Conservation (phyloP, 257 asterid genomes). For the Solanum rostratum region DNA sequence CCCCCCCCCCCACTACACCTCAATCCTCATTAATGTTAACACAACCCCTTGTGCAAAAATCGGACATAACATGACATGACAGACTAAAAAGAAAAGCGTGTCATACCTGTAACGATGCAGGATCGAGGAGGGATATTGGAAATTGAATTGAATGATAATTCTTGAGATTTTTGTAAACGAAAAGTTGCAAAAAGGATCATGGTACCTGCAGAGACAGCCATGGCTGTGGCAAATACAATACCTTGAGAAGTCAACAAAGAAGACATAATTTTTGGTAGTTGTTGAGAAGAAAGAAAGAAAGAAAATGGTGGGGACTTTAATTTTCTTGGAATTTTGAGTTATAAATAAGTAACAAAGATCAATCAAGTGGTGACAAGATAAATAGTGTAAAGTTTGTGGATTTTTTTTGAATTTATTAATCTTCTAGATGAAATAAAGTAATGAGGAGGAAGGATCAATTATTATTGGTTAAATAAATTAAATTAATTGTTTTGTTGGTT, state of each 20-base stretch:
- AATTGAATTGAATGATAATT: conserved; percentile 10
- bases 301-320: background rate
- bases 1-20: too few relatives aligned
- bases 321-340: background rate
- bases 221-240: conserved; percentile 67
- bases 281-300: background rate
- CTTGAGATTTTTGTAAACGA: conserved; percentile 44
- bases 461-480: background rate
- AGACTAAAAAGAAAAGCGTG: background rate
- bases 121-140: conserved; percentile 23
- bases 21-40: too few relatives aligned
- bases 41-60: too few relatives aligned
- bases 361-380: background rate
- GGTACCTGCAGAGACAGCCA: conserved; percentile 79
- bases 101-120: conserved; percentile 37
- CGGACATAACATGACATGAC: background rate
- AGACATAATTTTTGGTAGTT: background rate
- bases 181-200: conserved; percentile 46
- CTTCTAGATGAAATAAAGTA: background rate
- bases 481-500: background rate
- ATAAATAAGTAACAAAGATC: background rate
- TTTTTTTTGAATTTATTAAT: background rate
- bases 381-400: background rate
- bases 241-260: conserved; percentile 54
- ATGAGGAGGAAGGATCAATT: background rate